phyloP scores from a whole-genome alignment of 306 rosid species.

The barrel medic (Medicago truncatula) region MtrunA17r5.0-ANR NC_053046.1:36888001-36888500 shows the following conservation, averaged over 20 bases:
- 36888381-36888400: background rate
- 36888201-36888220: constrained; percentile 73
- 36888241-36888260: constrained; percentile 93
- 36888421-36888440: background rate
- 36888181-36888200: constrained; percentile 92
- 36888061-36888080: constrained; percentile 30
- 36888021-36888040: background rate
- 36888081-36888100: constrained; percentile 23
- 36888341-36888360: background rate
- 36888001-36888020: constrained; percentile 87
- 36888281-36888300: background rate
- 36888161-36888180: constrained; percentile 73
- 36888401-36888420: background rate
- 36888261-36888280: constrained; percentile 70
- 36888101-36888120: constrained; percentile 87
- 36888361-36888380: background rate
- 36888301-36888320: constrained; percentile 6
- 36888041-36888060: constrained; percentile 14
- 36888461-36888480: no score
- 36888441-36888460: no score
- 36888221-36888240: constrained; percentile 80
- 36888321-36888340: background rate
- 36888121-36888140: constrained; percentile 80
- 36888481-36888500: background rate
- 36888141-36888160: constrained; percentile 76